Percentiles rank a stretch among this genome's conserved stretches.
phyloP scores from a whole-genome alignment of 1,139 yeast species.

The Saccharomycopsis crataegensis region DNA sequence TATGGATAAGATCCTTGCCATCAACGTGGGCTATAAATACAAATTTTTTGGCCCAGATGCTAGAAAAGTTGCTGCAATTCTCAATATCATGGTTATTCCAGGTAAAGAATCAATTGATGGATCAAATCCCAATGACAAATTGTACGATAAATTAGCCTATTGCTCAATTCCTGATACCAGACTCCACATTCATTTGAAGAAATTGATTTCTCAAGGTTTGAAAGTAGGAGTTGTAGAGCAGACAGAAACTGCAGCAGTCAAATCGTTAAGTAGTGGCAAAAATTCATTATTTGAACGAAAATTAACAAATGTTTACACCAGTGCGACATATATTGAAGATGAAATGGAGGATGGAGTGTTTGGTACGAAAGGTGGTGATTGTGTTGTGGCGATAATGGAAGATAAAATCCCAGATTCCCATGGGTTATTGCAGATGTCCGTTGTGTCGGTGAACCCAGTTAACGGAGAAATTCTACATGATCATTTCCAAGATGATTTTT shows the following conservation, averaged over 20 bases:
- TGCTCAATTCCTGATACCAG: constrained; percentile 79
- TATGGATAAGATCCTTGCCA: constrained; percentile 61
- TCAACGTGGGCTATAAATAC: constrained; percentile 89
- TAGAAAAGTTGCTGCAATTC: constrained; percentile 49
- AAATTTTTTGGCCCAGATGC: constrained; percentile 87
- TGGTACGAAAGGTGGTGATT: constrained; percentile 23
- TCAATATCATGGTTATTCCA: constrained; percentile 66
- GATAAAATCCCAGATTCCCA: background rate
- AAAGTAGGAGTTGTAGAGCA: constrained; percentile 89
- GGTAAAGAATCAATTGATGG: constrained; percentile 51
- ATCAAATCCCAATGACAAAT: constrained; percentile 32
- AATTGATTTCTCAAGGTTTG: constrained; percentile 52
- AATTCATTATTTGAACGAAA: constrained; percentile 56
- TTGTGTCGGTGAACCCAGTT: constrained; percentile 67
- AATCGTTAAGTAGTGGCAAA: constrained; percentile 38
- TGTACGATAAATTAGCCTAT: constrained; percentile 61
- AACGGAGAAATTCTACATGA: constrained; percentile 79
- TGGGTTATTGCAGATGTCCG: constrained; percentile 27
- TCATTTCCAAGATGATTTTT: constrained; percentile 47
- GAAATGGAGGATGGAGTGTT: constrained; percentile 25
- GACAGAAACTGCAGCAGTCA: constrained; percentile 70
- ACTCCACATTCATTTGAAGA: constrained; percentile 65
- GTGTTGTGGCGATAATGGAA: constrained; percentile 24
- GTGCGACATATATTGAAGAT: constrained; percentile 74
- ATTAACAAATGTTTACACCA: constrained; percentile 68